Evolutionary conservation across 805 yeast genomes (phyloP).

Genomic region (Vanderwaltozyma polyspora): DNA sequence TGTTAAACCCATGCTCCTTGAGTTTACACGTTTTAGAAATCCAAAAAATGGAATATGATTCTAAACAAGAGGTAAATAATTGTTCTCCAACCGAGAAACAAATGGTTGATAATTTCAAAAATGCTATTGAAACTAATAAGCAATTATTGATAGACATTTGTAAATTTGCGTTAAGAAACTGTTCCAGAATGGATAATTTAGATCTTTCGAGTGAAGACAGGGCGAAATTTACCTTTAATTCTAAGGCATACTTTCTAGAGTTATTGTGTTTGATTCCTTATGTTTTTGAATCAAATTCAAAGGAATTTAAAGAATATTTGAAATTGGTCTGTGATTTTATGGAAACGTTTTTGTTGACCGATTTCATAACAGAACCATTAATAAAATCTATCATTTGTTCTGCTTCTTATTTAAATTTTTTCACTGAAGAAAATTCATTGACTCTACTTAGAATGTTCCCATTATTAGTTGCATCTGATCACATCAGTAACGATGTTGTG

Average conservation of each 20-base stretch:
- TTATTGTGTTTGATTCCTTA: slow-evolving; percentile 24
- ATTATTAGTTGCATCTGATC: slow-evolving; percentile 44
- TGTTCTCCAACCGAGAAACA: slow-evolving; percentile 10
- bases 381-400: slow-evolving; percentile 37
- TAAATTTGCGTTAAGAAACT: slow-evolving; percentile 16
- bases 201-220: slow-evolving; percentile 14
- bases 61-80: neutral
- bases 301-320: slow-evolving; percentile 34
- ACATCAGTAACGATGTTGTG: slow-evolving; percentile 38
- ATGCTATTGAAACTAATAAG: slow-evolving; percentile 27
- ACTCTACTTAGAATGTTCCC: slow-evolving; percentile 35
- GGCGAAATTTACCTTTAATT: slow-evolving; percentile 12
- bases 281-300: slow-evolving; percentile 36
- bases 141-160: slow-evolving; percentile 21
- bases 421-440: slow-evolving; percentile 26
- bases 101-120: slow-evolving; percentile 5
- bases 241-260: slow-evolving; percentile 31
- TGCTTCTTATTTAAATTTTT: slow-evolving; percentile 42
- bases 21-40: neutral
- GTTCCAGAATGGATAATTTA: slow-evolving; percentile 10
- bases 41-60: neutral
- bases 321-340: slow-evolving; percentile 41
- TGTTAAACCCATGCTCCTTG: neutral
- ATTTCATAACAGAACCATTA: slow-evolving; percentile 9
- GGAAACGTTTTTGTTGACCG: slow-evolving; percentile 34